These are phyloP conservation scores for Suillus fuscotomentosus DNA, from an alignment of 768 basidiomycete genomes.

Conservation along the genomic window DNA sequence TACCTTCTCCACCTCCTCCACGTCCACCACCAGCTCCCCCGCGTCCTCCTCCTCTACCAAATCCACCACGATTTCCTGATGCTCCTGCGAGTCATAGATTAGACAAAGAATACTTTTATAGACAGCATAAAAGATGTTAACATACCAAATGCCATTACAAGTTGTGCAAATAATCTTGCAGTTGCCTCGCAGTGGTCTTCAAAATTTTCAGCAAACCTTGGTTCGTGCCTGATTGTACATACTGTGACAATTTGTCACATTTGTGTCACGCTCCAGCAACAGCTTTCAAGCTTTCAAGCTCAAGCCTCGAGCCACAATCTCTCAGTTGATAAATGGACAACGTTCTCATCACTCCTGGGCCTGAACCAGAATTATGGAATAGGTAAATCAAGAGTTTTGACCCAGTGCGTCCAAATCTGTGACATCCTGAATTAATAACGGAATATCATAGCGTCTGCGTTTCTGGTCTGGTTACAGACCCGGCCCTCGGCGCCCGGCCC, in stretches of 20 bases:
- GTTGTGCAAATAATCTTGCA: neutral
- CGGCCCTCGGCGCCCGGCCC: no score
- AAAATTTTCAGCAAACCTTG: neutral
- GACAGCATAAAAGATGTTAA: neutral
- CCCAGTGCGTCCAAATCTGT: no score
- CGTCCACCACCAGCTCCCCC: conserved; percentile 29
- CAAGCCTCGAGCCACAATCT: neutral
- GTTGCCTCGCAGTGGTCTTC: neutral
- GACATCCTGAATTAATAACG: no score
- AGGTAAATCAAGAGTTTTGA: no score
- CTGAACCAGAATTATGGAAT: no score
- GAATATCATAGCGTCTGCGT: no score
- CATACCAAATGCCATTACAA: conserved; percentile 36
- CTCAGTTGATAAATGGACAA: neutral
- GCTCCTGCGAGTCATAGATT: conserved; percentile 33
- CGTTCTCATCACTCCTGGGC: neutral
- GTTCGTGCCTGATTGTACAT: neutral
- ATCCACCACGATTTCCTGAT: conserved; percentile 78
- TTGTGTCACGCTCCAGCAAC: neutral
- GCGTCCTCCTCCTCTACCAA: conserved; percentile 45
- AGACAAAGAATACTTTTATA: neutral
- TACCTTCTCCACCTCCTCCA: conserved; percentile 31
- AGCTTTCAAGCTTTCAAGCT: no score
- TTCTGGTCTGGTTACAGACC: no score
- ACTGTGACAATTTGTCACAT: neutral